Conservation (phyloP, 169 alveolate species). For the Babesia microti region DNA sequence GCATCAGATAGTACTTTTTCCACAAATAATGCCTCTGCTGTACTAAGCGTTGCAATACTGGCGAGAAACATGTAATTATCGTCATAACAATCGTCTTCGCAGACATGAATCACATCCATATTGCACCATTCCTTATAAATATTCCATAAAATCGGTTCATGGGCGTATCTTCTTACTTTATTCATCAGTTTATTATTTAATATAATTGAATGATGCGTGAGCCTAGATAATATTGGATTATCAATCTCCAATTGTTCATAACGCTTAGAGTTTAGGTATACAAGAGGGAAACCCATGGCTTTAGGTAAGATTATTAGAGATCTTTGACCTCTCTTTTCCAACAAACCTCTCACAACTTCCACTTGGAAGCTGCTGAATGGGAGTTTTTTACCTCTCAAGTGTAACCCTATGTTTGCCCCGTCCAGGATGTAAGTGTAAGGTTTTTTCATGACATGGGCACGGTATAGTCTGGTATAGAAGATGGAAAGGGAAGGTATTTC, state of each 20-base stretch:
- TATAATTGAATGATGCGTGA: constrained; percentile 1
- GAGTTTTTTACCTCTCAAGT: constrained; percentile 6
- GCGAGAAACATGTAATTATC: constrained; percentile 43
- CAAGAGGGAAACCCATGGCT: constrained; percentile 4
- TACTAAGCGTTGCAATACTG: constrained; percentile 20
- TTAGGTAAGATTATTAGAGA: constrained; percentile 32
- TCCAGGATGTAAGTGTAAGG: constrained; percentile 38
- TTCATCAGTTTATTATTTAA: constrained; percentile 1
- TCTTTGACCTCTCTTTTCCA: constrained; percentile 21
- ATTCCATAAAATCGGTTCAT: too few species aligned
- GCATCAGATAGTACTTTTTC: constrained; percentile 15
- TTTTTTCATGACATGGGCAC: constrained; percentile 2
- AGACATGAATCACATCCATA: constrained; percentile 6
- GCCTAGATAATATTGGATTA: not conserved
- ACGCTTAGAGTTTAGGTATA: not conserved
- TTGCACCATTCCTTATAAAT: constrained; percentile 9
- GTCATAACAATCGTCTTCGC: constrained; percentile 21
- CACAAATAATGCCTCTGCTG: constrained; percentile 17
- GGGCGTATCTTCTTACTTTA: too few species aligned
- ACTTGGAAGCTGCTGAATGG: constrained; percentile 12
- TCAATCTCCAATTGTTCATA: not conserved
- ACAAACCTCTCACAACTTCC: constrained; percentile 2
- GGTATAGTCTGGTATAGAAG: constrained; percentile 20
- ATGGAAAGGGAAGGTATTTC: constrained; percentile 18
- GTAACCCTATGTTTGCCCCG: constrained; percentile 40